Conservation (phyloP, 805 yeast species). For the Candida railenensis region DNA sequence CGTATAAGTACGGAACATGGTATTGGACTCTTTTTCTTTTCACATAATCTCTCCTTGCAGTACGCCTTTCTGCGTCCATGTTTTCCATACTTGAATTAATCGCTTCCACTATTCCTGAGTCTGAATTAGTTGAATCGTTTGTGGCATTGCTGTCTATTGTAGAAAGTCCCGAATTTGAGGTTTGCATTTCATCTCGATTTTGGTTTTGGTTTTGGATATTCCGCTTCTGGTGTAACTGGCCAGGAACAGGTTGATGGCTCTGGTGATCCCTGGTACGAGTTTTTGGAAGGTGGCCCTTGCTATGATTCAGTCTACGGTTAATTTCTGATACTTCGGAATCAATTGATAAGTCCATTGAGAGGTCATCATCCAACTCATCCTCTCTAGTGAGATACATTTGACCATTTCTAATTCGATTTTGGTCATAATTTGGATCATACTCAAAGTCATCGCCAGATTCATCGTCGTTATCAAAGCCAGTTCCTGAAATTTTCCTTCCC, state of each 20-base stretch:
- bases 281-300: background rate
- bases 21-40: constrained; percentile 26
- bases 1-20: constrained; percentile 58
- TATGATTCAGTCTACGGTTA: background rate
- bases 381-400: constrained; percentile 3
- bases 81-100: constrained; percentile 5
- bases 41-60: constrained; percentile 50
- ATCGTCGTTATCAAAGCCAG: constrained; percentile 5
- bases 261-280: background rate
- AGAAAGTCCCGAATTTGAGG: background rate
- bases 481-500: constrained; percentile 2
- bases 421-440: constrained; percentile 32
- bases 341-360: background rate
- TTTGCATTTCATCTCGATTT: background rate
- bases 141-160: background rate
- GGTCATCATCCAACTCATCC: background rate
- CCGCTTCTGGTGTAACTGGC: too few species aligned
- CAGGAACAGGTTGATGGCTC: background rate
- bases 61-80: background rate
- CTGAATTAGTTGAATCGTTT: background rate
- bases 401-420: constrained; percentile 41
- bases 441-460: constrained; percentile 7
- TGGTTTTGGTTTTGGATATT: background rate
- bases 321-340: background rate
- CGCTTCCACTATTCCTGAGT: too few species aligned